Conservation (phyloP, 2,329 filamentous ascomycete species). For the Byssothecium circinans region DNA sequence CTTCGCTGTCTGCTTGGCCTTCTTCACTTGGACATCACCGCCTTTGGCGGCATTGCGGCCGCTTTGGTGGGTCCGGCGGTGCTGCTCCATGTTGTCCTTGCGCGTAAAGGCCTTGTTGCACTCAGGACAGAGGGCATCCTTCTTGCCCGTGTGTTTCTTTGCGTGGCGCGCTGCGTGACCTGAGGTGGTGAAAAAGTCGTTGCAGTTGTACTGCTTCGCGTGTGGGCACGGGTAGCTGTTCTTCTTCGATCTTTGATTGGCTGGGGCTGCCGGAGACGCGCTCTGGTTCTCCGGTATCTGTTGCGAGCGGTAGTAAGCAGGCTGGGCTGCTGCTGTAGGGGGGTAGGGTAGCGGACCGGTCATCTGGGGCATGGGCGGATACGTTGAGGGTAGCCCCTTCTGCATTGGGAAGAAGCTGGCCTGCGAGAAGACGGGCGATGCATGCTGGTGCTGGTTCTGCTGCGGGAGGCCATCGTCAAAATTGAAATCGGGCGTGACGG, state of each 20-base stretch:
- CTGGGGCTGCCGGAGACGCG: constrained; percentile 9
- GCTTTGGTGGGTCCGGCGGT: constrained; percentile 72
- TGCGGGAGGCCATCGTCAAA: constrained; percentile 26
- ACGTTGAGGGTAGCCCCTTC: constrained; percentile 28
- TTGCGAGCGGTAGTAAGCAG: constrained; percentile 24
- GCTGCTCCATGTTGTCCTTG: constrained; percentile 86
- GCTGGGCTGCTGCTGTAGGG: constrained; percentile 9
- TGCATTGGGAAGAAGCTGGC: constrained; percentile 31
- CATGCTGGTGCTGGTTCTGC: constrained; percentile 9
- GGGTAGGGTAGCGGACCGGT: constrained; percentile 27
- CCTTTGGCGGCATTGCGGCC: constrained; percentile 47
- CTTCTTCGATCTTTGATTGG: constrained; percentile 55
- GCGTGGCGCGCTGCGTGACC: constrained; percentile 83
- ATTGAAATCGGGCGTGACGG: constrained; percentile 49
- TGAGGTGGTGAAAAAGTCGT: constrained; percentile 80
- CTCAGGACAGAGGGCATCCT: constrained; percentile 69
- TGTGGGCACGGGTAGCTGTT: constrained; percentile 74
- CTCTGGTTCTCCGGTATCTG: constrained; percentile 9
- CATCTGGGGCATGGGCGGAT: constrained; percentile 28
- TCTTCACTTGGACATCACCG: constrained; percentile 41
- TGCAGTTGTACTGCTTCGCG: constrained; percentile 70
- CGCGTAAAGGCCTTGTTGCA: constrained; percentile 81
- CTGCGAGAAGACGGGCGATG: constrained; percentile 33
- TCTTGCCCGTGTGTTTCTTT: constrained; percentile 81
- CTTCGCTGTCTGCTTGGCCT: constrained; percentile 37